These are phyloP conservation scores for sorghum (Sorghum bicolor) DNA, from an alignment of 176 grass and related monocot genomes.

Conservation along the genomic window Sorghum_bicolor_NCBIv3 NC_012870.2:71624001-71624500, in stretches of 20 bases:
- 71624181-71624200: conserved; percentile 63
- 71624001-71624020: conserved; percentile 77
- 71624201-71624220: too few species aligned
- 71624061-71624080: conserved; percentile 28
- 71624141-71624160: conserved; percentile 89
- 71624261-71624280: background rate
- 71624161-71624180: conserved; percentile 83
- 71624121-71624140: conserved; percentile 72
- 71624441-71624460: conserved; percentile 57
- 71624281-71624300: background rate
- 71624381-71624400: conserved; percentile 37
- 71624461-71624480: conserved; percentile 47
- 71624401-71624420: background rate
- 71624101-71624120: conserved; percentile 34
- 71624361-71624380: conserved; percentile 47
- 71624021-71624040: conserved; percentile 73
- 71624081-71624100: conserved; percentile 10
- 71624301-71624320: background rate
- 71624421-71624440: conserved; percentile 49
- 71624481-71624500: conserved; percentile 29
- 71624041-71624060: conserved; percentile 74
- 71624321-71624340: conserved; percentile 81
- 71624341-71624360: conserved; percentile 35
- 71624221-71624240: background rate
- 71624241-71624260: background rate